Base-by-base conservation (phyloP, 345 rosid genomes). In the Barbarea vulgaris region DNA sequence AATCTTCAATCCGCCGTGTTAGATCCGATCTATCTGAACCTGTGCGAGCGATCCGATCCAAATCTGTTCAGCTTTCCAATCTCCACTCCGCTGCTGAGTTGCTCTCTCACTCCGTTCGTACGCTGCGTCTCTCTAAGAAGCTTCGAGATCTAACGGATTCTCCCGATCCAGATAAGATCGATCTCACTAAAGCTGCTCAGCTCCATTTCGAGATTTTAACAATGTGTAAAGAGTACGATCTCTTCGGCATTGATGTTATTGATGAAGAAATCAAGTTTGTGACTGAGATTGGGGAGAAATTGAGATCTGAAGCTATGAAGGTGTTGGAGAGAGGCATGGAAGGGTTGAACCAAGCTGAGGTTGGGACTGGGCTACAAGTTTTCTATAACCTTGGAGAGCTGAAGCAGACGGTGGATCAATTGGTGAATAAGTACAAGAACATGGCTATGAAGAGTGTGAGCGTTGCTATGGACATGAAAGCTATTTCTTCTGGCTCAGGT, bases 271-370 rank as follows among this genome's bases (percentile, higher is more conserved):
- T 93, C 19, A 83, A 75, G 56, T 86, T 81, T 61, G 87, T 93
- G 0, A 85, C 68, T 11, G 93, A 88, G 76, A 81, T 86, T 5
- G 99, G 99, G 36, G 89, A 85, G 22, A 87, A 73, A 58, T 36
- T 91, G 74, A 75, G 97, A 57, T 80, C 65, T 3, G 96, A 89
- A 69, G 99, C 97, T 0, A 89, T 96, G 89, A 86, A 79, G 53
- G 98, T 89, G 24, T 67, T 93, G 63, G 98, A 89, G 82, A 88
- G 90, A 79, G 99, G 99, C 27, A 89, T 96, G 97, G 97, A 93
- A 72, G 98, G 96, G 31, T 21, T 96, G 80, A 93, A 96, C 76
- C 97, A 96, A 79, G 96, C 99, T 2, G 98, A 96, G 51, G 99
- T 93, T 0, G 99, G 99, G 1, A 91, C 97, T 69, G 99, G 99